These are phyloP conservation scores for Colletotrichum sp. DNA, from an alignment of 2,329 filamentous ascomycete species.

Conservation along the genomic window DNA sequence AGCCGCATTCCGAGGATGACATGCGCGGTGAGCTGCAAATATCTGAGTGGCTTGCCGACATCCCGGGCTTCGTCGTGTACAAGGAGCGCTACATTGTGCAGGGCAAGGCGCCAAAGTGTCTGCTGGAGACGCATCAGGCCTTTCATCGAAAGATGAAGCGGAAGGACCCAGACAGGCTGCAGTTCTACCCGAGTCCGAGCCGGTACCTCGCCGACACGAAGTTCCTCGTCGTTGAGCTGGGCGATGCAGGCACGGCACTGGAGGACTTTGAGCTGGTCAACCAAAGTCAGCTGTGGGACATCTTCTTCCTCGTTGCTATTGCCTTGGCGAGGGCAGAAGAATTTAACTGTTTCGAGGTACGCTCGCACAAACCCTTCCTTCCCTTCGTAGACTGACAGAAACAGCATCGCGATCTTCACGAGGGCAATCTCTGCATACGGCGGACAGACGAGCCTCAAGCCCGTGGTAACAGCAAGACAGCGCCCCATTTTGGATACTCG, in stretches of 20 bases:
- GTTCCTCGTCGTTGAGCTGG: constrained; percentile 67
- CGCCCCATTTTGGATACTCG: constrained; percentile 59
- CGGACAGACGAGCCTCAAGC: constrained; percentile 39
- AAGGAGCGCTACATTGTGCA: constrained; percentile 67
- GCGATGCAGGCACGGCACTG: constrained; percentile 64
- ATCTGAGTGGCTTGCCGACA: constrained; percentile 67
- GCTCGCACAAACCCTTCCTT: background rate
- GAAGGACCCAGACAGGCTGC: constrained; percentile 59
- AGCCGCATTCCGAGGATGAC: constrained; percentile 59
- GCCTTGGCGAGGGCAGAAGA: constrained; percentile 65
- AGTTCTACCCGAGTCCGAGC: constrained; percentile 68
- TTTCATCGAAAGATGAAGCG: constrained; percentile 61
- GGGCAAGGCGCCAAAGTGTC: constrained; percentile 56
- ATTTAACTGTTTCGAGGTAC: constrained; percentile 63
- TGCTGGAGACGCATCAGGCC: constrained; percentile 64
- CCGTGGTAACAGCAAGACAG: constrained; percentile 31
- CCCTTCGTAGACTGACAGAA: background rate
- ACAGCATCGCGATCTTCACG: constrained; percentile 69
- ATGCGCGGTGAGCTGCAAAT: constrained; percentile 65
- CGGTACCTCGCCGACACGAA: constrained; percentile 61
- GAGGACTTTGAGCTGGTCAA: constrained; percentile 60
- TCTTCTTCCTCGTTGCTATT: constrained; percentile 65
- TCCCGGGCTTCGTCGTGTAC: constrained; percentile 70
- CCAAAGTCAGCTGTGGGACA: constrained; percentile 64
- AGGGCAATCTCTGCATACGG: constrained; percentile 67